A percentile compares a stretch with the other conserved stretches of the same genome.
These are phyloP conservation scores for Chaetomiaceae sp. DNA, from an alignment of 2,329 filamentous ascomycete species.

Conservation along the genomic window DNA sequence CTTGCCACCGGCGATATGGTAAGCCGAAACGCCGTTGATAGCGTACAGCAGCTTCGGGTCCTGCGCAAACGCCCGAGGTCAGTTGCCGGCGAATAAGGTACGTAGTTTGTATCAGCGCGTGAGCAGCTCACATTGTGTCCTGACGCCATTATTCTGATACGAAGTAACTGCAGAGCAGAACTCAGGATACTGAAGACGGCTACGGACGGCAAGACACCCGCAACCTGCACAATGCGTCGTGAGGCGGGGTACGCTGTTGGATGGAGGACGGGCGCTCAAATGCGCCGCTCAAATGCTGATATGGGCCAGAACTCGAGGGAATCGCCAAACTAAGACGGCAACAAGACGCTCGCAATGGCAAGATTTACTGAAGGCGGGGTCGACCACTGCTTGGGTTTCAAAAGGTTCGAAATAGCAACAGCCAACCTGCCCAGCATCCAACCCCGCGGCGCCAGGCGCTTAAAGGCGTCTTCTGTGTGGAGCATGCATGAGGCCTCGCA, in stretches of 20 bases:
- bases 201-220: too few relatives aligned
- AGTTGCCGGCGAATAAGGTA: too few relatives aligned
- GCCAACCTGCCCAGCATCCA: slow-evolving; percentile 15
- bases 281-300: too few relatives aligned
- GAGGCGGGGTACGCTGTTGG: too few relatives aligned
- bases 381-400: slow-evolving; percentile 6
- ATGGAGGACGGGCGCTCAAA: too few relatives aligned
- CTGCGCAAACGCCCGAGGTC: slow-evolving; percentile 27
- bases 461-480: slow-evolving; percentile 25
- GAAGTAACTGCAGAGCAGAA: too few relatives aligned
- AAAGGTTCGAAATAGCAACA: slow-evolving; percentile 24
- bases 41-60: slow-evolving; percentile 63
- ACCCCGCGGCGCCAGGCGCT: slow-evolving; percentile 25
- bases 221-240: too few relatives aligned
- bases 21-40: slow-evolving; percentile 82
- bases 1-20: slow-evolving; percentile 81
- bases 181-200: too few relatives aligned
- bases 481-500: slow-evolving; percentile 23
- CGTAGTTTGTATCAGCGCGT: not conserved
- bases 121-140: slow-evolving; percentile 36
- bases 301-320: too few relatives aligned
- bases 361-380: slow-evolving; percentile 13
- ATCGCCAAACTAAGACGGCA: too few relatives aligned
- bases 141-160: slow-evolving; percentile 33
- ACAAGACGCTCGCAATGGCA: not conserved